Conservation (phyloP, 1,284 basidiomycete species). For the Cutaneotrichosporon sp. region DNA sequence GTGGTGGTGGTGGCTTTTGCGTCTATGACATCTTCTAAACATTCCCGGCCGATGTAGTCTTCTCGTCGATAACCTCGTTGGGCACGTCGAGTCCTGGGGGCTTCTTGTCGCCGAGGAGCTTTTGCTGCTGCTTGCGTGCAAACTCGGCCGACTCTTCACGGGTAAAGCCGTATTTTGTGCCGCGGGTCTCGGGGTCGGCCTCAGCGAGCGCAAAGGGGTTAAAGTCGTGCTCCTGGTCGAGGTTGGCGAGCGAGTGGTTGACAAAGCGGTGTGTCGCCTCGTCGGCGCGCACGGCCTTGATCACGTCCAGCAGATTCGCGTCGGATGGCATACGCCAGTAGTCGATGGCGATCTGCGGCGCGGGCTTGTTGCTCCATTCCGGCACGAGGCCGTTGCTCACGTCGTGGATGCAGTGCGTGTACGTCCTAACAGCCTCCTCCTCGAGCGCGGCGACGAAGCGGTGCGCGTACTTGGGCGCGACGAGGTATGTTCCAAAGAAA, state of each 20-base stretch:
- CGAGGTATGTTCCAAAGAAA: constrained; percentile 78
- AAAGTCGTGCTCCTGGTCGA: constrained; percentile 68
- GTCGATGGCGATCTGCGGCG: constrained; percentile 81
- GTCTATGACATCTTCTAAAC: too few species aligned
- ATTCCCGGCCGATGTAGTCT: too few species aligned
- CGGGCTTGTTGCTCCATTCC: constrained; percentile 68
- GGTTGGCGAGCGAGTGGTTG: constrained; percentile 84
- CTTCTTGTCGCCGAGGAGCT: constrained; percentile 13
- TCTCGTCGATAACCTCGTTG: background rate
- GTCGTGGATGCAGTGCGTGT: constrained; percentile 76
- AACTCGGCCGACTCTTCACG: constrained; percentile 62
- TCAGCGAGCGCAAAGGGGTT: constrained; percentile 91
- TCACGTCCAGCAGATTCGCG: constrained; percentile 77
- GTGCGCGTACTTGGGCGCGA: constrained; percentile 79
- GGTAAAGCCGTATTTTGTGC: constrained; percentile 66
- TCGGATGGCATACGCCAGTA: constrained; percentile 78
- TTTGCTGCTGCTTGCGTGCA: constrained; percentile 44
- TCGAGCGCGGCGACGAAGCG: constrained; percentile 93
- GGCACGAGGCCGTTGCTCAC: constrained; percentile 79
- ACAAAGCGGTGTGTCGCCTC: constrained; percentile 89
- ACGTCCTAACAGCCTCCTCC: constrained; percentile 89
- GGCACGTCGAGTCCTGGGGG: background rate
- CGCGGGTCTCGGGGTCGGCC: constrained; percentile 75
- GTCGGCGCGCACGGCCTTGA: constrained; percentile 86
- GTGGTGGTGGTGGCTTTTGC: too few species aligned